phyloP scores from a whole-genome alignment of 2,329 filamentous ascomycete species.

The Neonectria punicea region DNA sequence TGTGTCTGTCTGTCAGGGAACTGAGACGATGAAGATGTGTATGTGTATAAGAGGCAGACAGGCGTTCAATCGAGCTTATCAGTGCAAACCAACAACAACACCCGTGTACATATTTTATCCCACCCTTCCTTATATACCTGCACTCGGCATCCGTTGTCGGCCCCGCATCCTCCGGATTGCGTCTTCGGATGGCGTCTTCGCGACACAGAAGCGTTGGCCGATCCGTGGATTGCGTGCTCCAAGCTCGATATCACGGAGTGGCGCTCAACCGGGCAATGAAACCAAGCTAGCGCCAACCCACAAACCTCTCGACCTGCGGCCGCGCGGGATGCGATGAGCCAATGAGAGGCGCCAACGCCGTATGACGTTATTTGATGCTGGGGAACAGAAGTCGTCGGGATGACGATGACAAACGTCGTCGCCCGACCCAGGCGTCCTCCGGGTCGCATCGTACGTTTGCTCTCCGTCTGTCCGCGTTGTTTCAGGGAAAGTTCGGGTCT shows the following conservation, averaged over 20 bases:
- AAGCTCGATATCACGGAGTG: constrained; percentile 42
- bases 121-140: constrained; percentile 31
- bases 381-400: not conserved
- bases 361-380: constrained; percentile 18
- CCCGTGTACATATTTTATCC: not conserved
- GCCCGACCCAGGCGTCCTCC: not conserved
- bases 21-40: not conserved
- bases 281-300: constrained; percentile 14
- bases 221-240: constrained; percentile 42
- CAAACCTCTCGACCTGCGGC: not conserved
- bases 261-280: constrained; percentile 27
- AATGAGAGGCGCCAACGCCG: not conserved
- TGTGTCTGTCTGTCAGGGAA: not conserved
- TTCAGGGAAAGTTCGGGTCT: not conserved
- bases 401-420: not conserved
- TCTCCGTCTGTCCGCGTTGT: not conserved
- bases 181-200: constrained; percentile 29
- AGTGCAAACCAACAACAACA: not conserved
- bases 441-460: not conserved
- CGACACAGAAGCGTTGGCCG: constrained; percentile 22
- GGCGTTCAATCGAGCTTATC: constrained; percentile 18
- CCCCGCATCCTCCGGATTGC: constrained; percentile 39
- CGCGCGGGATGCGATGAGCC: not conserved
- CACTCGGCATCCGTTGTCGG: constrained; percentile 26
- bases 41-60: not conserved